Conservation (phyloP, 371 early-diverging fungal genomes). For the Rozella allomycis region DNA sequence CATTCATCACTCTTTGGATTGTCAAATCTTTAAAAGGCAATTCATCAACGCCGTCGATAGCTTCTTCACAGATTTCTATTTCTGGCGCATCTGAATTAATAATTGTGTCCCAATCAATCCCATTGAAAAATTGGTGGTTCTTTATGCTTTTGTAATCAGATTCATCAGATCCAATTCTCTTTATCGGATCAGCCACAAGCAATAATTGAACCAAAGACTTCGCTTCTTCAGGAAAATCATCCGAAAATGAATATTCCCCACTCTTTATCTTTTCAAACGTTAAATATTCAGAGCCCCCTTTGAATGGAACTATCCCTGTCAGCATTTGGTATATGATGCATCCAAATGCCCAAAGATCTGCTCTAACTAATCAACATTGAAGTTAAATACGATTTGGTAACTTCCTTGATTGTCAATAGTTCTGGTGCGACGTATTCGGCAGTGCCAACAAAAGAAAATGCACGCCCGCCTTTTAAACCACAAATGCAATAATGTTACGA, state of each 20-base stretch:
- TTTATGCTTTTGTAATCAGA: slow-evolving; percentile 5
- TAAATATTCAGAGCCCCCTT: slow-evolving; percentile 77
- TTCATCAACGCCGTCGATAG: too few species aligned
- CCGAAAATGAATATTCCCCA: slow-evolving; percentile 58
- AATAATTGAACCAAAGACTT: slow-evolving; percentile 47
- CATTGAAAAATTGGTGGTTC: slow-evolving; percentile 9
- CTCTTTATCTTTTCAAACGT: slow-evolving; percentile 84
- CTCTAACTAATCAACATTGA: too few species aligned
- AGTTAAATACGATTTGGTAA: slow-evolving; percentile 38
- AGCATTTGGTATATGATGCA: slow-evolving; percentile 91
- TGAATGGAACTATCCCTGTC: slow-evolving; percentile 83
- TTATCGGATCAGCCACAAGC: slow-evolving; percentile 46
- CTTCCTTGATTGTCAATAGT: slow-evolving; percentile 62
- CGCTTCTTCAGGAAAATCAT: slow-evolving; percentile 36
- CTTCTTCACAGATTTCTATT: too few species aligned
- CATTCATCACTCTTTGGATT: neutral
- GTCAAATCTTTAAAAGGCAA: neutral
- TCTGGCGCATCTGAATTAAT: neutral
- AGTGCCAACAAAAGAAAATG: slow-evolving; percentile 86
- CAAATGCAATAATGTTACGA: too few species aligned
- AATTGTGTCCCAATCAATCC: slow-evolving; percentile 5
- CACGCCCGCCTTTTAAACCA: slow-evolving; percentile 9
- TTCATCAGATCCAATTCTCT: slow-evolving; percentile 11
- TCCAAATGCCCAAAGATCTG: slow-evolving; percentile 95
- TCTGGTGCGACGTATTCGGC: slow-evolving; percentile 95